Base-by-base conservation (phyloP, 2,329 filamentous ascomycete genomes). In the Clonostachys sp. region DNA sequence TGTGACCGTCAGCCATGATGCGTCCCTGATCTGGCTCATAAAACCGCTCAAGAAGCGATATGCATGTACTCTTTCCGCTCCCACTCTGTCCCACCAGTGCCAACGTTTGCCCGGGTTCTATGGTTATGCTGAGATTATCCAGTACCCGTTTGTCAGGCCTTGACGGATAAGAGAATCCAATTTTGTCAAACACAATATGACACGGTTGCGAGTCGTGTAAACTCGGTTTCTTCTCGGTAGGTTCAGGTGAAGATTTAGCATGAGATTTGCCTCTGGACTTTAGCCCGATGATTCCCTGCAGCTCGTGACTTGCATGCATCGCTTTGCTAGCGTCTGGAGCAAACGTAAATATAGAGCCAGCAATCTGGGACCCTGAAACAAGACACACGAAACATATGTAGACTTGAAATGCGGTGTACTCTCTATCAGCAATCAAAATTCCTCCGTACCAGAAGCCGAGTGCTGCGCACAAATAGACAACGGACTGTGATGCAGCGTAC, bases 381-480 rank as follows among this genome's bases (percentile, higher is more conserved):
- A 78, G 67, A 4, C 67, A 71, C 60, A 77, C 69, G 51, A 79
- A 79, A 9, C 75, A 67, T 17, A 80, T 67, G 48, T 78, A 63
- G 50, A 71, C 70, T 48, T 68, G 61, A 48, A 80, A 79, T 59
- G 80, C 79, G 3, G 72, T 77, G 50, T 81, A 66, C 49, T 73
- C 50, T 43, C 68, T 60, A 48, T 78, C 77, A 18, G 78, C 84
- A 46, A 96, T 86, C 34, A 94, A 72, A 0, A 77, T 87, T 30
- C 89, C 89, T 51, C 91, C 91, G 58, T 94, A 96, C 89, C 89
- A 96, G 73, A 96, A 96, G 3, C 87, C 90, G 5, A 96, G 80
- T 0, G 91, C 91, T 50, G 94, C 85, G 54, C 85, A 89, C 42
- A 91, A 74, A 70, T 95, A 95, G 51, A 89, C 81, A 49, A 95